Evolutionary conservation across 805 yeast genomes (phyloP).

Genomic region (Starmerella stigmatis): DNA sequence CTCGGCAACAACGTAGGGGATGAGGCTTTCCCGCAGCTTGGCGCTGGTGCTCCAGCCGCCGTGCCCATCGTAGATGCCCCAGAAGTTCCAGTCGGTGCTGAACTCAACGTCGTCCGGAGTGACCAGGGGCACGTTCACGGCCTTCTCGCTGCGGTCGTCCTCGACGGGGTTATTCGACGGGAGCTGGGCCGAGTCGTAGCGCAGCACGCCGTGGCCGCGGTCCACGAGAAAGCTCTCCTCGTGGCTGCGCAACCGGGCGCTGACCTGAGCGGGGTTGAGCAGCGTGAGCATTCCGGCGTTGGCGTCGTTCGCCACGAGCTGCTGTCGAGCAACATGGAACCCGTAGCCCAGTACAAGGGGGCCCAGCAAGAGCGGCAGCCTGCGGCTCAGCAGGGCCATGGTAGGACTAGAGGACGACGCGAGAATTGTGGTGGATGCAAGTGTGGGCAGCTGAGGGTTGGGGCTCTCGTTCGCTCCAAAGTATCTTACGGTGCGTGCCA

Average conservation of each 20-base stretch:
- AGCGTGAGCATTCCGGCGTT: conserved; percentile 6
- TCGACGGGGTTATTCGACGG: conserved; percentile 91
- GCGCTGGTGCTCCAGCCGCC: conserved; percentile 91
- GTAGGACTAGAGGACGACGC: neutral
- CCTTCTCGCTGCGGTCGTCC: conserved; percentile 80
- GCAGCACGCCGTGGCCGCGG: conserved; percentile 73
- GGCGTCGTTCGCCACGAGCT: conserved; percentile 12
- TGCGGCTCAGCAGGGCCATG: conserved; percentile 33
- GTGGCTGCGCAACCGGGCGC: conserved; percentile 51
- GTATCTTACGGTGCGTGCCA: too few relatives aligned
- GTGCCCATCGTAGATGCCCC: conserved; percentile 95
- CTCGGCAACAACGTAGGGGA: conserved; percentile 66
- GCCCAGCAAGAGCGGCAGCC: conserved; percentile 27
- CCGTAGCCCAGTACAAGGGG: conserved; percentile 20
- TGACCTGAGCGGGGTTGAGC: conserved; percentile 47
- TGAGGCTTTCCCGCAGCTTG: conserved; percentile 69
- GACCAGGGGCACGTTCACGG: conserved; percentile 47
- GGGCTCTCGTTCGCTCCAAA: neutral
- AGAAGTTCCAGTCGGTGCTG: conserved; percentile 77
- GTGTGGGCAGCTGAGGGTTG: neutral
- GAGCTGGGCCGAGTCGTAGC: conserved; percentile 83
- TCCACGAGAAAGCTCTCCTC: conserved; percentile 76
- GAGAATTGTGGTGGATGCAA: conserved; percentile 18
- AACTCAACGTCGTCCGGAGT: conserved; percentile 34
- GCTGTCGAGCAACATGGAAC: conserved; percentile 15